Evolutionary conservation across 768 basidiomycete species (phyloP), one percentile per base, ranked within the genome.

Genomic region (Mrakia blollopis): DNA sequence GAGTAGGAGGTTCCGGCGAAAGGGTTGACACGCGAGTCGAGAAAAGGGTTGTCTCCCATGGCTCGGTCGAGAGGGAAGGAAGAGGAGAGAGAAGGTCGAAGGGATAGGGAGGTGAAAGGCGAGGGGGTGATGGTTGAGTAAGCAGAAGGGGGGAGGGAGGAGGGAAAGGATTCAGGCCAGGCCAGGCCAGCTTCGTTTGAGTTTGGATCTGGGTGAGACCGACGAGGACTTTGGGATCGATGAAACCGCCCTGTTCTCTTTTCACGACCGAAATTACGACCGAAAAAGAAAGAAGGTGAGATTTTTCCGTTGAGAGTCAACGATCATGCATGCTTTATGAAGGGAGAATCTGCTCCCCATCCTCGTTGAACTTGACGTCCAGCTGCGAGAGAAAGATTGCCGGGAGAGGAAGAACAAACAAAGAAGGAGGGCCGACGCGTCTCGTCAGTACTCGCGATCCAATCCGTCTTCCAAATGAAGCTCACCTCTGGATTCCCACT

Each of bases 21-120:
- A 10, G 75, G 75, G 60, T 70, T 71, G 28, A 71, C 25, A 10
- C 75, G 67, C n/a, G 75, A 76, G 28, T 57, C 32, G 7, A 68
- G 65, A 41, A 76, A 76, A 35, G 68, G 52, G 75, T 76, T 76
- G 75, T 76, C 75, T 28, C 54, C 68, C 75, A 76, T 76, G n/a
- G n/a, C 35, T 32, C 21, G 5, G 13, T 18, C 30, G 67, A 39
- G 65, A 68, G 52, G 13, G 14, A 32, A 21, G 41, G 13, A 50
- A 13, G 74, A 60, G 30, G 30, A 75, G 65, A n/a, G 44, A 44
- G 47, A 75, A 32, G 61, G 75, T 32, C 16, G 30, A 52, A 30
- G 44, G 63, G 44, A 57, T 23, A 62, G 30, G 23, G 9, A 28
- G 16, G 41, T 57, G 39, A 39, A 39, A 23, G 23, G 57, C 72